Base-by-base conservation (phyloP, 2,329 filamentous ascomycete species). In the Colletotrichum sp. region DNA sequence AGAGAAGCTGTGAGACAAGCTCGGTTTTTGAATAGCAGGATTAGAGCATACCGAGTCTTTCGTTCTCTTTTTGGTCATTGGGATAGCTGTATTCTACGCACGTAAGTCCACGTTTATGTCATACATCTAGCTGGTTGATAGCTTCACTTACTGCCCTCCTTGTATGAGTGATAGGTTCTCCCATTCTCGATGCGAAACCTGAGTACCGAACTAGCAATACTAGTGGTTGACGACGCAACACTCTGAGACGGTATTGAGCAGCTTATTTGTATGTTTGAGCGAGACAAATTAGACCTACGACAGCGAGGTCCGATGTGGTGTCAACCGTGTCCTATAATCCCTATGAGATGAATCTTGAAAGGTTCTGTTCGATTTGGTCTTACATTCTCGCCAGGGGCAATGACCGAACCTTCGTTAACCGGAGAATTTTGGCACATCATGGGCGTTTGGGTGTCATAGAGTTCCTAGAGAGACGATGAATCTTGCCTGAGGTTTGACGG, bases 171-270 rank as follows among this genome's bases (percentile, higher is more conserved):
- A 38, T 85, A 85, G 2, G 82, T 85, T 16, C 84, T 77, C 4
- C 84, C 83, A 68, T 85, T 84, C 66, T 86, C 85, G 12, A 80
- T 77, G 3, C 84, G 82, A 76, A 82, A 82, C 9, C 80, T 76
- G 43, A 81, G 70, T 52, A 86, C 84, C 4, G 72, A 74, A 14
- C 36, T 61, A 8, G 16, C 28, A 4, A 66, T 0, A 26, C 59
- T 74, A 4, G 59, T 55, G 7, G 13, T 74, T 16, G 72, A 74
- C 8, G 72, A 65, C 3, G 36, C 67, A 9, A 65, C 28, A 4
- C 21, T 74, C 67, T 74, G 10, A 14, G 13, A 18, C 12, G 24
- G 4, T 14, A 18, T 5, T 12, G 3, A 12, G 26, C 24, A 14
- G 26, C 24, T 24, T 58, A 7, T n/a, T 58, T 14, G 8, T 58